Conservation (phyloP, 306 rosid genomes). For the Ochetophila trinervis region DNA sequence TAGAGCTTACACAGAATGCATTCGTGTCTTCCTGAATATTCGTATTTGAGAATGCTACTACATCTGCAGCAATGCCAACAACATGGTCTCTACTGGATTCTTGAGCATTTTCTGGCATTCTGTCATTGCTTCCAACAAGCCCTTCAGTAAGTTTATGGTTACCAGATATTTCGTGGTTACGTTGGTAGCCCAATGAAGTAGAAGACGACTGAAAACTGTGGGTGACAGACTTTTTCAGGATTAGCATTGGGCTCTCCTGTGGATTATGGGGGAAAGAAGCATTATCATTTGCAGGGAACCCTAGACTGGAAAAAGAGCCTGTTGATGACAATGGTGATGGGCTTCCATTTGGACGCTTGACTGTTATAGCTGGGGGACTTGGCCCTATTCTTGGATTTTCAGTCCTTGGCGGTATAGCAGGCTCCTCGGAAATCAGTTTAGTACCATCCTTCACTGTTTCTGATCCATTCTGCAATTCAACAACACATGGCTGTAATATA, state of each 20-base stretch:
- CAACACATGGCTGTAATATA: constrained; percentile 24
- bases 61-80: constrained; percentile 20
- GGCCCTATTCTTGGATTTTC: constrained; percentile 24
- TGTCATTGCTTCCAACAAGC: constrained; percentile 27
- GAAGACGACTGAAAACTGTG: constrained; percentile 21
- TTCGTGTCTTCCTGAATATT: constrained; percentile 29
- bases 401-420: constrained; percentile 25
- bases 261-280: constrained; percentile 25
- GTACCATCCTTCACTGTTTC: constrained; percentile 29
- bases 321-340: constrained; percentile 28
- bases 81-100: constrained; percentile 13
- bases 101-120: constrained; percentile 37
- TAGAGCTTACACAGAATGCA: constrained; percentile 25
- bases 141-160: constrained; percentile 14
- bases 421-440: constrained; percentile 30
- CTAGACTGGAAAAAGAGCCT: constrained; percentile 16
- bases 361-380: constrained; percentile 23
- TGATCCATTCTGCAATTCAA: constrained; percentile 47
- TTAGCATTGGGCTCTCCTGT: constrained; percentile 27
- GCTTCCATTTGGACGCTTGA: constrained; percentile 31
- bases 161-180: constrained; percentile 5
- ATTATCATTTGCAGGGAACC: constrained; percentile 19
- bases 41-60: constrained; percentile 30
- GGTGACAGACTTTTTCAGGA: constrained; percentile 26
- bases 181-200: constrained; percentile 15